Conservation (phyloP, 2,329 filamentous ascomycete species). For the Fusarium piperis region DNA sequence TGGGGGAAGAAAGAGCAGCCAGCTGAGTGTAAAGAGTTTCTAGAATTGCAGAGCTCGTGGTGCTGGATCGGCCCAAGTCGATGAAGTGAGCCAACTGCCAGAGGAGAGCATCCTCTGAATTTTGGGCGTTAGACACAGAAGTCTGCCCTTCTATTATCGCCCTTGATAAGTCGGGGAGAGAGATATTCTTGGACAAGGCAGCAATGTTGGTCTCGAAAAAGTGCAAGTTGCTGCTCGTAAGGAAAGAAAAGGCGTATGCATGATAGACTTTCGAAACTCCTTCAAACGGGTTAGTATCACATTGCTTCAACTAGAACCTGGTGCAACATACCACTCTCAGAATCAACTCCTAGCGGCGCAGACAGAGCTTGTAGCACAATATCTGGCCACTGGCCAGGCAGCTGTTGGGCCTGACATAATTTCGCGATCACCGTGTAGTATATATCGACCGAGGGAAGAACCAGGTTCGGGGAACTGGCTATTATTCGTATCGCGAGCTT, state of each 20-base stretch:
- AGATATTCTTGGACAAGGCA: slow-evolving; percentile 50
- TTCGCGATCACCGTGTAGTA: slow-evolving; percentile 55
- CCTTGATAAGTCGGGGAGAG: slow-evolving; percentile 53
- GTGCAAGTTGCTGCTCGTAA: slow-evolving; percentile 45
- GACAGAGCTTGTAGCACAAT: slow-evolving; percentile 44
- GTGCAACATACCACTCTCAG: slow-evolving; percentile 30
- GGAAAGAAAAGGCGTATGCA: slow-evolving; percentile 40
- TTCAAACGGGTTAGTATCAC: slow-evolving; percentile 10
- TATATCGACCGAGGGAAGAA: slow-evolving; percentile 39
- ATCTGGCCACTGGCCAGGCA: slow-evolving; percentile 28
- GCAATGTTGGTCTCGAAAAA: slow-evolving; percentile 54
- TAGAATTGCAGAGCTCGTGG: slow-evolving; percentile 55
- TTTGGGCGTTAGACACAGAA: slow-evolving; percentile 32
- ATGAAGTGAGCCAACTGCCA: slow-evolving; percentile 76
- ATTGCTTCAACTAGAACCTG: no score
- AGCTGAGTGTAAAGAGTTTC: slow-evolving; percentile 64
- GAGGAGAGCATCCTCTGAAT: slow-evolving; percentile 58
- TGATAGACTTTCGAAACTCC: slow-evolving; percentile 25
- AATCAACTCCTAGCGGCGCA: slow-evolving; percentile 40
- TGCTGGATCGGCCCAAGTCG: slow-evolving; percentile 58
- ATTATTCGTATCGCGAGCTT: slow-evolving; percentile 47
- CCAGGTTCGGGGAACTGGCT: slow-evolving; percentile 29
- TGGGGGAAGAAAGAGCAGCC: slow-evolving; percentile 60
- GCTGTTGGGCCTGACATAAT: slow-evolving; percentile 44
- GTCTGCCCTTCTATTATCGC: slow-evolving; percentile 53